Base-by-base conservation (phyloP, 2,329 filamentous ascomycete genomes). In the Apiospora arundinis region DNA sequence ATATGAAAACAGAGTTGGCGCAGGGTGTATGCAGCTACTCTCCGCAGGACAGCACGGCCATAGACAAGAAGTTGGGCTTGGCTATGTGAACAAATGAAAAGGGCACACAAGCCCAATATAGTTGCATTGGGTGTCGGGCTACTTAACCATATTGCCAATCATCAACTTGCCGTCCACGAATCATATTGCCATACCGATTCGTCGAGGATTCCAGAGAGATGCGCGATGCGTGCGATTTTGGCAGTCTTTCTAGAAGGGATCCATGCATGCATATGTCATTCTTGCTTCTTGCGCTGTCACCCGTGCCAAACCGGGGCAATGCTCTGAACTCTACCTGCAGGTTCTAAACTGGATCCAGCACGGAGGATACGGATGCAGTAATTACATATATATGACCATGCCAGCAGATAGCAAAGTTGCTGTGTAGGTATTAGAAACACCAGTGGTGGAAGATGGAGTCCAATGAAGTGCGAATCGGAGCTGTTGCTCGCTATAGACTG, bases 401-500 rank as follows among this genome's bases (percentile, higher is more conserved):
- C 7, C 8, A 60, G 21, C 7, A 37, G 7, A 8, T 11, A n/a
- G 1, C 4, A 37, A 60, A 32, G 2, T 3, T 21, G 28, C 9
- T 8, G 12, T 4, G 7, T 25, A 32, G 23, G 32, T 9, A 40
- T 6, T 21, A 40, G 8, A 63, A 63, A 63, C 7, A 63, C 9
- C 56, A 23, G 12, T 40, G n/a, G 32, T 18, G n/a, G 56, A 63
- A n/a, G 56, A 12, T 40, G 21, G 18, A 40, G 56, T 32, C 32
- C 32, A 32, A 32, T 32, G 49, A 7, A 18, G 23, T 52, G 48
- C 3, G 14, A 46, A 18, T 46, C 18, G 46, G 48, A 12, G 56
- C 28, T 40, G 56, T 63, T 63, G 56, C 32, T 63, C 56, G 32
- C 56, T 63, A 63, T 40, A 63, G 12, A 18, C 12, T 63, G 56